Evolutionary conservation across 1,284 basidiomycete genomes (phyloP).

Genomic region (Volvariella surrecta): DNA sequence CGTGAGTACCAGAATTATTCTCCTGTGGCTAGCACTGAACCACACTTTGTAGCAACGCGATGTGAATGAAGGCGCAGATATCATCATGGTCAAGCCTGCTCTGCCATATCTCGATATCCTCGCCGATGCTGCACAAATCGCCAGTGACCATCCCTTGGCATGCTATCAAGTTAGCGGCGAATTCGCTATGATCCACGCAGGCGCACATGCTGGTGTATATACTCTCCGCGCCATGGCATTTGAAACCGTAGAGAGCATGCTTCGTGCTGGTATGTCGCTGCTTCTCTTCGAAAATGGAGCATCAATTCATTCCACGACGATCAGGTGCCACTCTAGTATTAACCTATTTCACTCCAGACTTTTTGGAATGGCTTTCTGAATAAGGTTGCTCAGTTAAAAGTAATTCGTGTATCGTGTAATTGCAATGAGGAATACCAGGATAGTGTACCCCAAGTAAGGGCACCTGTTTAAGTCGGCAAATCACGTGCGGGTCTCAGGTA

Average conservation of each 20-base stretch:
- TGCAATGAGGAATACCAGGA: no score
- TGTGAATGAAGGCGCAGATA: slow-evolving; percentile 90
- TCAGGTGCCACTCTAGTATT: slow-evolving; percentile 84
- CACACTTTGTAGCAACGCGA: slow-evolving; percentile 66
- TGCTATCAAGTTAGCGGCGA: slow-evolving; percentile 97
- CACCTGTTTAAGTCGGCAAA: no score
- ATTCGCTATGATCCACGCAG: slow-evolving; percentile 95
- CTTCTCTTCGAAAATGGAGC: neutral
- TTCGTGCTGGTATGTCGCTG: slow-evolving; percentile 70
- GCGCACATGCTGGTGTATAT: slow-evolving; percentile 89
- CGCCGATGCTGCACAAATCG: slow-evolving; percentile 77
- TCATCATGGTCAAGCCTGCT: slow-evolving; percentile 98
- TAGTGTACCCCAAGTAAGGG: no score
- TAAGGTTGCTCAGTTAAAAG: slow-evolving; percentile 11
- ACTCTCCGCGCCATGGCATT: slow-evolving; percentile 90
- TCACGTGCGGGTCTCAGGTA: no score
- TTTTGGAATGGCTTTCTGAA: slow-evolving; percentile 81
- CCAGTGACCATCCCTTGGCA: slow-evolving; percentile 83
- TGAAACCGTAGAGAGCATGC: slow-evolving; percentile 84
- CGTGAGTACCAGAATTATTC: slow-evolving; percentile 36
- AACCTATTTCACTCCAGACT: slow-evolving; percentile 94
- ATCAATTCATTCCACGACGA: neutral
- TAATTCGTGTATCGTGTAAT: no score
- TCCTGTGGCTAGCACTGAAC: slow-evolving; percentile 2
- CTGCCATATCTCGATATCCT: slow-evolving; percentile 97